Evolutionary conservation across 1,284 basidiomycete genomes (phyloP), one percentile per base, ranked within the genome.

Genomic region (Marasmius fiardii): DNA sequence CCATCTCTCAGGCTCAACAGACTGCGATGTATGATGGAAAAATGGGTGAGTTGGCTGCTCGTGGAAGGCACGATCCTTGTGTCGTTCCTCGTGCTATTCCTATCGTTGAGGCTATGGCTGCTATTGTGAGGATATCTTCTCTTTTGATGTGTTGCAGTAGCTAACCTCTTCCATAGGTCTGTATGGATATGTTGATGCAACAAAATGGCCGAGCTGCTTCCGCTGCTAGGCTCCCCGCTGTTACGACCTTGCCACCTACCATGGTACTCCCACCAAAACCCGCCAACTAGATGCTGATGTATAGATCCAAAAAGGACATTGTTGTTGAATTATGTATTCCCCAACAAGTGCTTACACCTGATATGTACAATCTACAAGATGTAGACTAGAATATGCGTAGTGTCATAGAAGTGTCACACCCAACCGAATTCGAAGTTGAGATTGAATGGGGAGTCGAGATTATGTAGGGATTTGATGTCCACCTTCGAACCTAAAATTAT

Each of bases 91-190:
- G 92, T 43, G 97, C 97, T 7, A 94, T 99, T 23, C 95, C 97
- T 43, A 99, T 99, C 65, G 95, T 99, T 28, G 97, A 99, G 77
- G 87, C 93, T 1, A 99, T 99, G 97, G 94, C 96, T 0, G 89
- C 91, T 20, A 78, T 99, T 44, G 95, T 97, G 39, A 41, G 39
- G 4, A 20, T 7, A 7, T 41, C 16, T 41, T 41, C 39, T 16
- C 3, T n/a, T n/a, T 41, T 4, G 39, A 8, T 41, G n/a, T 41
- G 39, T 7, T 18, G 7, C 14, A 39, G 12, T 39, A 16, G n/a
- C n/a, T 41, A 16, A 41, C 39, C 20, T 41, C 16, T 10, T 20
- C 4, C 16, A 7, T 2, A 41, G 39, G 47, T 49, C 6, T 49
- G 24, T 64, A 95, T 99, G 89, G 97, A 99, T 70, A 82, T 88